These are phyloP conservation scores for Ceratobasidium sp. DNA, from an alignment of 1,284 basidiomycete species.

Conservation along the genomic window DNA sequence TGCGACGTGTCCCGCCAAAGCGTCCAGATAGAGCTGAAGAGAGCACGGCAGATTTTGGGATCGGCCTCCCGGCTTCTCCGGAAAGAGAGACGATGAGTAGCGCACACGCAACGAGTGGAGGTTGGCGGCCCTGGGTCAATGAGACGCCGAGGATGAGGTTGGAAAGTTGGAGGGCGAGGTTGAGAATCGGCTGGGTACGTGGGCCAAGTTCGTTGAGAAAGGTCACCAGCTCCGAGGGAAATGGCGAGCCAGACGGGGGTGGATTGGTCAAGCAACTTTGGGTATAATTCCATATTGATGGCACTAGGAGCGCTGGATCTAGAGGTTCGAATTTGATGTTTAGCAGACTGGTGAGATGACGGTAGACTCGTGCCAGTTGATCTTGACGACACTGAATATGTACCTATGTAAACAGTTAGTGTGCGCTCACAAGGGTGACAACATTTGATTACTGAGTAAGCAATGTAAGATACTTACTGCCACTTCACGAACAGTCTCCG, in stretches of 20 bases:
- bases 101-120: constrained; percentile 70
- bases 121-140: constrained; percentile 52
- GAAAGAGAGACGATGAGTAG: constrained; percentile 77
- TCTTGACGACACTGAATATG: constrained; percentile 48
- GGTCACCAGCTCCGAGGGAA: constrained; percentile 52
- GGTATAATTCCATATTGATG: constrained; percentile 63
- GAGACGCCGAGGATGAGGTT: constrained; percentile 60
- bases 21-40: constrained; percentile 65
- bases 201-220: constrained; percentile 55
- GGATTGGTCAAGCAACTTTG: constrained; percentile 53
- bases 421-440: constrained; percentile 43
- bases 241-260: constrained; percentile 49
- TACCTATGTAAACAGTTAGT: constrained; percentile 47
- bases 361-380: constrained; percentile 56
- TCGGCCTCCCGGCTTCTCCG: constrained; percentile 65
- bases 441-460: neutral
- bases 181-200: constrained; percentile 60
- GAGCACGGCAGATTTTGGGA: constrained; percentile 66
- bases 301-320: constrained; percentile 60
- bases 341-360: constrained; percentile 62
- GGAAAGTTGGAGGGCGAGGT: constrained; percentile 67
- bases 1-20: constrained; percentile 62
- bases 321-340: constrained; percentile 61
- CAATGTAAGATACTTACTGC: constrained; percentile 59
- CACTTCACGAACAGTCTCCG: constrained; percentile 72